Evolutionary conservation across 2,329 filamentous ascomycete species (phyloP), one percentile per base, ranked within the genome.

Genomic region (Exophiala sideris): DNA sequence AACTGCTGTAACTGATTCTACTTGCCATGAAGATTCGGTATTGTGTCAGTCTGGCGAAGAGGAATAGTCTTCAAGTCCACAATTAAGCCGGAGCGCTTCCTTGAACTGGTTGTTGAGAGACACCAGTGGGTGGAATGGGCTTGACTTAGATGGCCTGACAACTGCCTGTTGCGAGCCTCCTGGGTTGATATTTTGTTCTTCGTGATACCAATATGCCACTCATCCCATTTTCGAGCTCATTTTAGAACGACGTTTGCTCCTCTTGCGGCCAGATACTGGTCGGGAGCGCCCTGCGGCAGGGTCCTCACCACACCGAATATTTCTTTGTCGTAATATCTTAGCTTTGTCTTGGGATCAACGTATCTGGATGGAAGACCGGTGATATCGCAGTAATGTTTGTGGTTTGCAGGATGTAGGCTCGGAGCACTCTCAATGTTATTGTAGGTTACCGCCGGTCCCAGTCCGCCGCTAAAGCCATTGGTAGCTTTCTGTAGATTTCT

Each of bases 21-120:
- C 68, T 60, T 70, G 73, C 68, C 79, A 80, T 89, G 85, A 86
- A 79, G 77, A 82, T 81, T 90, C 88, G 88, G 90, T 94, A 87
- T 79, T 79, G 80, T 80, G 85, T 87, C 83, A 79, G 73, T 71
- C 72, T 81, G 89, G 90, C 91, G 87, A 79, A 95, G 82, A 95
- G 73, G 71, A 82, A 81, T 71, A 67, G 52, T 68, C 87, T 89
- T 35, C 51, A 40, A 52, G 57, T 60, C 89, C 88, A 86, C 89
- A 87, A 95, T 94, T 96, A 96, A 96, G 91, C 91, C 91, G 91
- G 91, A 95, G 91, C 89, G 83, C 83, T 85, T 86, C 85, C 84
- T 91, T 86, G 82, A 89, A 85, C 84, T 81, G 84, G 79, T 78
- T 77, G 75, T 82, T 77, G 88, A 95, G 76, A 95, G 88, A 83